Conservation (phyloP, 1,284 basidiomycete genomes). For the Trametes hirsuta region DNA sequence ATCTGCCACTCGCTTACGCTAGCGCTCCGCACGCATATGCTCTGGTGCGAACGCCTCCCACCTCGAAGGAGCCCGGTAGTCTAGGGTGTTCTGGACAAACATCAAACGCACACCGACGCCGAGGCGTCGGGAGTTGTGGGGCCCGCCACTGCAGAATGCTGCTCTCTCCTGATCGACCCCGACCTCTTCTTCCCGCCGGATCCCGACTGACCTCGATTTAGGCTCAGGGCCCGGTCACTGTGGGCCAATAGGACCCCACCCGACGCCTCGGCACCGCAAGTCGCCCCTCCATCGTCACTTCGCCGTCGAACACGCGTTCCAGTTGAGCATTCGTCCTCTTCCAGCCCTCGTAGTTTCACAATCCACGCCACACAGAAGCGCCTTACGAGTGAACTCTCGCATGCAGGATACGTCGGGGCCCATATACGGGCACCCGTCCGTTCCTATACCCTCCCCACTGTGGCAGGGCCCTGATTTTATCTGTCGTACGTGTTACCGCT, state of each 20-base stretch:
- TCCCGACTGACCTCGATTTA: not conserved
- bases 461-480: not conserved
- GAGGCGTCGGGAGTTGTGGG: not conserved
- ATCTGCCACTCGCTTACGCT: not conserved
- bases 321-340: not conserved
- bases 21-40: slow-evolving; percentile 7
- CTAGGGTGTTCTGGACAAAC: not conserved
- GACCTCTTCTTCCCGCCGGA: not conserved
- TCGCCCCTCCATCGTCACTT: not conserved
- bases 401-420: not conserved
- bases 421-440: not conserved
- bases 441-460: not conserved
- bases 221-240: not conserved
- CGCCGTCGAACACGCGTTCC: not conserved
- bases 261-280: not conserved
- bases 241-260: not conserved
- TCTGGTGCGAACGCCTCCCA: slow-evolving; percentile 9
- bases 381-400: not conserved
- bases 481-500: not conserved
- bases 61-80: slow-evolving; percentile 1
- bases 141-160: not conserved
- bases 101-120: not conserved
- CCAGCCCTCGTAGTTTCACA: not conserved
- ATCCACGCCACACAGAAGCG: not conserved
- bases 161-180: not conserved